These are phyloP conservation scores for Globisporangium emineosum DNA, from an alignment of 352 stramenopile genomes.

Conservation along the genomic window DNA sequence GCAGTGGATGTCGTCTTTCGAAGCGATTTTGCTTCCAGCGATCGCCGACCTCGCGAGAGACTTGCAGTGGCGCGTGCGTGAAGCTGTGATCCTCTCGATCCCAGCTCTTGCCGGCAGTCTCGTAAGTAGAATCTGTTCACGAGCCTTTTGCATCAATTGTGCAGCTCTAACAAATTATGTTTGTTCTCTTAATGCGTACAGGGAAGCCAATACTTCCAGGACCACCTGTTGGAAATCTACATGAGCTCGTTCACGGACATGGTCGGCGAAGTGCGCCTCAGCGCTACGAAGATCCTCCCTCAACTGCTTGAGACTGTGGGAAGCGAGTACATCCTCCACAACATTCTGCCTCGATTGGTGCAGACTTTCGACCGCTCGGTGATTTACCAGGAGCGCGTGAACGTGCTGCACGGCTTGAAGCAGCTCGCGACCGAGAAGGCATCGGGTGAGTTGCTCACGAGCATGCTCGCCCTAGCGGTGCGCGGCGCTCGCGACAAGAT, in stretches of 20 bases:
- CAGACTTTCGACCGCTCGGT: slow-evolving; percentile 85
- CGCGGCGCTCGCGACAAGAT: slow-evolving; percentile 81
- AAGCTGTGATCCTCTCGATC: slow-evolving; percentile 90
- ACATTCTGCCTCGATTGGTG: slow-evolving; percentile 70
- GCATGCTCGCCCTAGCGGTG: slow-evolving; percentile 68
- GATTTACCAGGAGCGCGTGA: slow-evolving; percentile 86
- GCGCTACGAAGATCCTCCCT: slow-evolving; percentile 84
- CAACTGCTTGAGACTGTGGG: slow-evolving; percentile 74
- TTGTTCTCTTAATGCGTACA: slow-evolving; percentile 13
- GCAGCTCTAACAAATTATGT: neutral
- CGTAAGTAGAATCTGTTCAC: slow-evolving; percentile 30
- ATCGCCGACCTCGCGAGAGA: slow-evolving; percentile 92
- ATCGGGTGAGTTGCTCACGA: slow-evolving; percentile 58
- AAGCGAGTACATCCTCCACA: slow-evolving; percentile 82
- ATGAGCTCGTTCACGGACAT: slow-evolving; percentile 91
- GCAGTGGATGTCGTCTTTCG: slow-evolving; percentile 90
- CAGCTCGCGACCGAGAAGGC: slow-evolving; percentile 74
- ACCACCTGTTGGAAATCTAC: slow-evolving; percentile 87
- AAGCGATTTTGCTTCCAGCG: slow-evolving; percentile 67
- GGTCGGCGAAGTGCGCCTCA: slow-evolving; percentile 94
- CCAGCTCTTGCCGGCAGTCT: slow-evolving; percentile 89
- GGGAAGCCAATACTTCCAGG: slow-evolving; percentile 79
- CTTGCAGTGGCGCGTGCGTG: slow-evolving; percentile 92
- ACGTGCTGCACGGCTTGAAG: slow-evolving; percentile 75
- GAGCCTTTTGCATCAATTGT: neutral